Base-by-base conservation (phyloP, 257 asterid species). In the Salvia hispanica region DNA sequence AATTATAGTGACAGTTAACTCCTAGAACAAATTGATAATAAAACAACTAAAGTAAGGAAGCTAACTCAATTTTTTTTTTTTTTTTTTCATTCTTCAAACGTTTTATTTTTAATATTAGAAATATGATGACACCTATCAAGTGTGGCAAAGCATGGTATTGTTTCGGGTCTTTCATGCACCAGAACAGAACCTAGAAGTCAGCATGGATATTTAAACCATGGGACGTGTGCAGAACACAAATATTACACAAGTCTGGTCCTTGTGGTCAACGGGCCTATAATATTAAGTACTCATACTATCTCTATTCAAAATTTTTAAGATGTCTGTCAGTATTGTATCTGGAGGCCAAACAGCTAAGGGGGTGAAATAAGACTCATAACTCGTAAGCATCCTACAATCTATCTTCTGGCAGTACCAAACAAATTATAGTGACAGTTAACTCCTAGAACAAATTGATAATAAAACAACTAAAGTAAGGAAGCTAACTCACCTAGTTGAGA, bases 401-500 rank as follows among this genome's bases (percentile, higher is more conserved):
- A 15, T 42, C 52, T n/a, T 62, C 33, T 33, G 37, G 43, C 68
- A 15, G 57, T n/a, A 25, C 43, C 58, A 55, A 57, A 11, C 14
- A 15, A 43, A 33, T 52, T 58, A 64, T 4, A 6, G 65, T 4
- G 37, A 36, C 48, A 50, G 11, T 40, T 36, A 37, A 33, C 10
- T 3, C 21, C 34, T 6, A 28, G 15, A 50, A 28, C 66, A 60
- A 40, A 18, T 45, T 34, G 50, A 58, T 7, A 70, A 66, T 25
- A 34, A 52, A 73, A 6, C 57, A 51, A 45, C 25, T n/a, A 15
- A 47, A 46, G 64, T 75, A 40, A n/a, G 13, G 55, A 58, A 61
- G 67, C 16, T 61, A 16, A 82, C 95, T 78, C 80, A 94, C 99
- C 76, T 83, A 67, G 82, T 58, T 10, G 91, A 85, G 66, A 88